Conservation (phyloP, 345 rosid genomes). For the Linum trigynum region DNA sequence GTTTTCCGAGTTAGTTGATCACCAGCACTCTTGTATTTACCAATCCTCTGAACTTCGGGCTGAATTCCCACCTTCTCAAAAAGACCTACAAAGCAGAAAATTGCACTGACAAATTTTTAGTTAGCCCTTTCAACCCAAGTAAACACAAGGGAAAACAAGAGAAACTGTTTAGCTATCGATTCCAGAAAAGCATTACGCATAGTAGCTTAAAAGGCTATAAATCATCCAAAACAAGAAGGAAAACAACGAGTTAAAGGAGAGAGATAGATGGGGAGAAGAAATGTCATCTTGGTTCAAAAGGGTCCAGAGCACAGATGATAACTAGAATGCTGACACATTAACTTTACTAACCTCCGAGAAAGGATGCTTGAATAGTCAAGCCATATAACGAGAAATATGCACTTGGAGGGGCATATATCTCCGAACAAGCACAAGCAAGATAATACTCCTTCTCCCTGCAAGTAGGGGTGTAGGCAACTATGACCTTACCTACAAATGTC, state of each 20-base stretch:
- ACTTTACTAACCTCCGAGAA: constrained; percentile 60
- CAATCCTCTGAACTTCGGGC: constrained; percentile 86
- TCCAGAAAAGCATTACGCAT: too few relatives aligned
- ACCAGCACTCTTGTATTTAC: constrained; percentile 94
- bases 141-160: neutral
- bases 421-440: constrained; percentile 80
- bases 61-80: constrained; percentile 83
- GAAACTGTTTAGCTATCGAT: too few relatives aligned
- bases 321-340: neutral
- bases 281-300: too few relatives aligned
- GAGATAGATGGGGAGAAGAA: too few relatives aligned
- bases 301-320: too few relatives aligned
- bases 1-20: constrained; percentile 74
- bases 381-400: constrained; percentile 88
- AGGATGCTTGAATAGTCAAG: constrained; percentile 80
- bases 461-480: constrained; percentile 59
- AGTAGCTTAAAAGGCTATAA: too few relatives aligned
- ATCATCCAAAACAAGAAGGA: neutral
- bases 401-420: constrained; percentile 87
- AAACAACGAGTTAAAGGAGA: neutral
- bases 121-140: neutral
- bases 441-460: constrained; percentile 85
- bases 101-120: neutral
- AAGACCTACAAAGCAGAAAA: constrained; percentile 43
- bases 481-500: constrained; percentile 60